Conservation (phyloP, 2,329 filamentous ascomycete species). For the Simplicillium sp. region DNA sequence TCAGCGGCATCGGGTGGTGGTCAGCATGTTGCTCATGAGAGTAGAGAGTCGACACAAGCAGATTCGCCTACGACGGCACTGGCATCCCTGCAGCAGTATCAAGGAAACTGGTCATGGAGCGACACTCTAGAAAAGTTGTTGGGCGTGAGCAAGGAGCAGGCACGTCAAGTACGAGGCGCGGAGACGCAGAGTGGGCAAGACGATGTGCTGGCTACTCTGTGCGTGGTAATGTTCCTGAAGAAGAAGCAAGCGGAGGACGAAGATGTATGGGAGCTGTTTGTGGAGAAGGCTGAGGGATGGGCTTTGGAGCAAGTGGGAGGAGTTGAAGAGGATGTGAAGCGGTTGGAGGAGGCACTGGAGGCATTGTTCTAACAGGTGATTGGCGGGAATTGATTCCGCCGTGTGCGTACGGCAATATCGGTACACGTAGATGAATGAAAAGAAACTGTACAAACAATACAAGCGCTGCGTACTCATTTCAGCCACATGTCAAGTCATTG, state of each 20-base stretch:
- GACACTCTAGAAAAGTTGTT: conserved; percentile 16
- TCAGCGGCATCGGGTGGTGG: conserved; percentile 37
- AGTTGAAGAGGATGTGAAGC: too few species aligned
- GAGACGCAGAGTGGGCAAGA: background rate
- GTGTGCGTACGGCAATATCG: too few species aligned
- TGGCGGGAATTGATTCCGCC: too few species aligned
- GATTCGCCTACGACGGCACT: background rate
- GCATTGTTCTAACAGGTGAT: too few species aligned
- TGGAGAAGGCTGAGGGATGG: conserved; percentile 49
- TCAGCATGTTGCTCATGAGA: conserved; percentile 1
- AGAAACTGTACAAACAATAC: too few species aligned
- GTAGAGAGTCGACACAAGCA: too few species aligned
- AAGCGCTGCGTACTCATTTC: too few species aligned
- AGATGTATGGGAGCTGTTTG: conserved; percentile 56
- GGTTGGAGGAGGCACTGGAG: too few species aligned
- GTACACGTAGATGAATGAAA: too few species aligned
- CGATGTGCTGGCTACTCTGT: conserved; percentile 17
- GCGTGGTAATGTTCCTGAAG: conserved; percentile 29
- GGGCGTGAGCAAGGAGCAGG: conserved; percentile 9
- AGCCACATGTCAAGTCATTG: too few species aligned
- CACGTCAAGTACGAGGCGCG: conserved; percentile 4
- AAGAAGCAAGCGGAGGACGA: conserved; percentile 28
- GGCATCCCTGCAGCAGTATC: conserved; percentile 8
- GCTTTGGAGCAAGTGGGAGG: too few species aligned
- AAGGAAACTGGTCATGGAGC: conserved; percentile 20